Conservation (phyloP, 2,329 filamentous ascomycete species). For the Claviceps pusilla region DNA sequence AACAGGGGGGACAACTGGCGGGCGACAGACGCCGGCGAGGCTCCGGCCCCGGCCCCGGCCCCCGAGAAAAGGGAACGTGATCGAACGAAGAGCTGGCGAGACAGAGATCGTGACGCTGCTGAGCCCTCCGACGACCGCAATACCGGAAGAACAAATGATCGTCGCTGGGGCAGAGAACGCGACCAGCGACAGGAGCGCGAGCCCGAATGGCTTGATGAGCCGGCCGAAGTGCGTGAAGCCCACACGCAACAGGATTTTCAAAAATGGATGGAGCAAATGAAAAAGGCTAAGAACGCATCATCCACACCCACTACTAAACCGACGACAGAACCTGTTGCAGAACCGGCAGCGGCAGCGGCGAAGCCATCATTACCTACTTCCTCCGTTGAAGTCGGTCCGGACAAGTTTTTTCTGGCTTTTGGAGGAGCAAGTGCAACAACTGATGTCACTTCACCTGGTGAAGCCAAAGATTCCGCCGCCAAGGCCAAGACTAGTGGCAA, state of each 20-base stretch:
- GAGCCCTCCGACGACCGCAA: conserved; percentile 41
- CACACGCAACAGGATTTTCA: conserved; percentile 86
- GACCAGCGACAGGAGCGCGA: conserved; percentile 57
- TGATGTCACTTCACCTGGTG: conserved; percentile 38
- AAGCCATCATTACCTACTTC: conserved; percentile 43
- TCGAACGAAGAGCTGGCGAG: conserved; percentile 46
- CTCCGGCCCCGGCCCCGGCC: conserved; percentile 3
- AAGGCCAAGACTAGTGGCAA: conserved; percentile 46
- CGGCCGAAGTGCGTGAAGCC: conserved; percentile 51
- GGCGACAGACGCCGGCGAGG: conserved; percentile 34
- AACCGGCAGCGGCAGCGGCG: conserved; percentile 21
- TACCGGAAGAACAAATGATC: conserved; percentile 29
- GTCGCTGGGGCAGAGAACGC: conserved; percentile 42
- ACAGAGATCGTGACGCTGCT: conserved; percentile 29
- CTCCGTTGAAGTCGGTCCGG: conserved; percentile 51
- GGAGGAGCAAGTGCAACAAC: conserved; percentile 24
- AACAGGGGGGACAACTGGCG: conserved; percentile 64
- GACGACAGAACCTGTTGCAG: conserved; percentile 22
- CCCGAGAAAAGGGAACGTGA: conserved; percentile 37
- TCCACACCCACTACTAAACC: conserved; percentile 14
- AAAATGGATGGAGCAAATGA: conserved; percentile 88
- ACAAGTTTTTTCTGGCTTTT: conserved; percentile 60
- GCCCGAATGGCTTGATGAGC: conserved; percentile 79
- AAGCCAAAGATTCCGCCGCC: conserved; percentile 24
- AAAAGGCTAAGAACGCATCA: conserved; percentile 38